Evolutionary conservation across 1,139 yeast genomes (phyloP).

Genomic region (Debaryomyces psychrophilus): DNA sequence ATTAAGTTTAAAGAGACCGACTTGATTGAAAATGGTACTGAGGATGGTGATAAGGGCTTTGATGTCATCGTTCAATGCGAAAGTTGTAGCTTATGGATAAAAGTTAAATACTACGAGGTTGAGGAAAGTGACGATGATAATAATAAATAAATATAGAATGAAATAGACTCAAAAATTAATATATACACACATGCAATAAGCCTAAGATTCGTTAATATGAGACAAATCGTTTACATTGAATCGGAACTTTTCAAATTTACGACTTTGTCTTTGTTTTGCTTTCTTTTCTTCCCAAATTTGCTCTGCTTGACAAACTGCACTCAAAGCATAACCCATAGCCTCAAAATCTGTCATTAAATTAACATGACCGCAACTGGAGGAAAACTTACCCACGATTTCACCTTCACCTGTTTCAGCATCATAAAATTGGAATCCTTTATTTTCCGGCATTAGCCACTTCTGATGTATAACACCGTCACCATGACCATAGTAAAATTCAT

Average conservation of each 20-base stretch:
- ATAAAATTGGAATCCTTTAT: slow-evolving; percentile 57
- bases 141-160: slow-evolving; percentile 1
- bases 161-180: neutral
- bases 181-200: slow-evolving; percentile 2
- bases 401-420: slow-evolving; percentile 40
- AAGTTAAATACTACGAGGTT: slow-evolving; percentile 62
- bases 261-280: slow-evolving; percentile 1
- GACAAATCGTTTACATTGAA: neutral
- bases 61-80: slow-evolving; percentile 76
- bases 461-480: slow-evolving; percentile 94
- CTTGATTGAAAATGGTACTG: slow-evolving; percentile 52
- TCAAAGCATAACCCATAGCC: slow-evolving; percentile 70
- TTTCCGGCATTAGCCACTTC: slow-evolving; percentile 78
- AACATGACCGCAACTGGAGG: slow-evolving; percentile 75
- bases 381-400: slow-evolving; percentile 66
- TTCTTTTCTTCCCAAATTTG: slow-evolving; percentile 33
- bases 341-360: slow-evolving; percentile 73
- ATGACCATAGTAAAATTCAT: slow-evolving; percentile 78
- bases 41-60: slow-evolving; percentile 57
- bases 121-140: slow-evolving; percentile 10
- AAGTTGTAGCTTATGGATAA: slow-evolving; percentile 84
- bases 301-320: slow-evolving; percentile 61
- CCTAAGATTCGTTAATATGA: slow-evolving; percentile 2
- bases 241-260: neutral
- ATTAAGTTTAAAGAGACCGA: slow-evolving; percentile 64